phyloP scores from a whole-genome alignment of 129 eudicot genomes.

The Dittrichia graveolens region DNA sequence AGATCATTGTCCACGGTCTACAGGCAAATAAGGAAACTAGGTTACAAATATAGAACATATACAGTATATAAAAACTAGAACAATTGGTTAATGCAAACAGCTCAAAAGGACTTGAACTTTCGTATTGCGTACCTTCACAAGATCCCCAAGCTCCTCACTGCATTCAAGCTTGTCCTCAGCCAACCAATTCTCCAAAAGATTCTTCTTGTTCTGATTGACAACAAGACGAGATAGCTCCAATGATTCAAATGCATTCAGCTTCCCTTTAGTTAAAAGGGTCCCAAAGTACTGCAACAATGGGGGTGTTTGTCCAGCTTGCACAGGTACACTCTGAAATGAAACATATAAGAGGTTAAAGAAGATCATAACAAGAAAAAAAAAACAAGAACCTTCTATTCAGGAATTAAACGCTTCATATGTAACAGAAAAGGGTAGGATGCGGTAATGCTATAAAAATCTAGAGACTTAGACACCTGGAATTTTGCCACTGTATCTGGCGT shows the following conservation, averaged over 20 bases:
- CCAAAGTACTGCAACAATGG: slow-evolving; percentile 97
- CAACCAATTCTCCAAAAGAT: slow-evolving; percentile 92
- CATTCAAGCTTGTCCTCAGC: slow-evolving; percentile 98
- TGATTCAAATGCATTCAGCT: slow-evolving; percentile 94
- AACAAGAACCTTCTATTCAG: neutral
- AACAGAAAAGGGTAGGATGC: neutral
- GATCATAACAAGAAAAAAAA: neutral
- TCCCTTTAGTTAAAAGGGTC: slow-evolving; percentile 84
- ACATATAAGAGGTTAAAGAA: slow-evolving; percentile 6
- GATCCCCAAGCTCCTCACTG: slow-evolving; percentile 99
- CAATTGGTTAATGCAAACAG: neutral
- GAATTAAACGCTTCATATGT: neutral
- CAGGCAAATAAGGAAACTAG: slow-evolving; percentile 16
- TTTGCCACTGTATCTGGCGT: slow-evolving; percentile 98
- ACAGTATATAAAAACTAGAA: neutral
- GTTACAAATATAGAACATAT: neutral
- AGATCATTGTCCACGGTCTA: slow-evolving; percentile 98
- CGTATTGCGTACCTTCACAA: slow-evolving; percentile 71
- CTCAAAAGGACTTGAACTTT: neutral
- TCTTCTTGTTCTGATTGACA: slow-evolving; percentile 95
- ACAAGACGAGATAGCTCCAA: slow-evolving; percentile 96
- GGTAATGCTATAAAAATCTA: neutral
- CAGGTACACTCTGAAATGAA: slow-evolving; percentile 91
- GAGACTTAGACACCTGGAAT: slow-evolving; percentile 63
- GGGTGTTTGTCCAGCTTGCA: slow-evolving; percentile 99